Base-by-base conservation (phyloP, 1,139 yeast species). In the Kodamaea anthophila region DNA sequence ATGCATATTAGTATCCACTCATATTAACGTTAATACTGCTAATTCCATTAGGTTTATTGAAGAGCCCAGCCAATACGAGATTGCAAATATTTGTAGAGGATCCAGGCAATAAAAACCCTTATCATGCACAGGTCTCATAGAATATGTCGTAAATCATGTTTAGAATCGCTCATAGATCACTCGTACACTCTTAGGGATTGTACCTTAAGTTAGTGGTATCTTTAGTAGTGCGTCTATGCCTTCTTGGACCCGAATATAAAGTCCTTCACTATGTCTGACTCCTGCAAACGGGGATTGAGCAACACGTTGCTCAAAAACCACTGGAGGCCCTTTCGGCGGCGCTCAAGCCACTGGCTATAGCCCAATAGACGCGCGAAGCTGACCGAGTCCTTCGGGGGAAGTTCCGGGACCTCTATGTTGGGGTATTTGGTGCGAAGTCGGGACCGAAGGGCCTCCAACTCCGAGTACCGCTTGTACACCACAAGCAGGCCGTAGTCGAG, bases 271-370 rank as follows among this genome's bases (percentile, higher is more conserved):
- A 65, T 58, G 1, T 48, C 49, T 15, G 70, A 55, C 31, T 62
- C 58, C 38, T 73, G 70, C 40, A 74, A 60, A 6, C 58, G 57
- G 0, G 93, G 91, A 43, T 83, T 79, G 43, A 85, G 58, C 21
- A 84, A 50, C 4, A 82, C 74, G 40, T 78, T 76, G 38, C 75
- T 72, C 44, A 81, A 48, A 52, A 85, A 84, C 69, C 78, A 84
- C 46, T 83, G 93, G 13, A 84, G 57, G 0, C 91, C 86, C 31
- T 69, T 65, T 9, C 87, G 55, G 25, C 95, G 55, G 18, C 60
- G 60, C 37, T 72, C 81, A 21, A 84, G 51, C 67, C 87, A 84
- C 21, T 39, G 43, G 15, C 40, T 50, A 5, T 62, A 50, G 40
- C 66, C 58, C 29, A 76, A 58, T 39, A 77, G 51, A 39, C 77